These are phyloP conservation scores for Paraconiothyrium sp. DNA, from an alignment of 2,329 filamentous ascomycete genomes.

Conservation along the genomic window DNA sequence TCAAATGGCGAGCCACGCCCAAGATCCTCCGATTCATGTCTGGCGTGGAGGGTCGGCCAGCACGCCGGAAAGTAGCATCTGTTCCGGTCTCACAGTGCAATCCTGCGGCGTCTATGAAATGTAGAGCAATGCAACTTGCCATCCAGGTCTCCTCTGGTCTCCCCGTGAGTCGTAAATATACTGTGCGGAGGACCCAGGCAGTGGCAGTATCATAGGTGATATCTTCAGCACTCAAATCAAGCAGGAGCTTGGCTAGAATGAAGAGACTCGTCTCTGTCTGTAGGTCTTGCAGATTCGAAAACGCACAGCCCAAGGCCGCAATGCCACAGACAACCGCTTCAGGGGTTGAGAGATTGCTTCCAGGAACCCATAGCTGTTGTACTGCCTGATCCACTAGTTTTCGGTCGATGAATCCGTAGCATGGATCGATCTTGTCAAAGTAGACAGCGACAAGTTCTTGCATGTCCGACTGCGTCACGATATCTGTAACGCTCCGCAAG, in stretches of 20 bases:
- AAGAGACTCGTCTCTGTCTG: slow-evolving; percentile 51
- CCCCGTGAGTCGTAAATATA: slow-evolving; percentile 64
- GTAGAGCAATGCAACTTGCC: slow-evolving; percentile 66
- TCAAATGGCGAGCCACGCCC: slow-evolving; percentile 65
- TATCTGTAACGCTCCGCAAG: slow-evolving; percentile 52
- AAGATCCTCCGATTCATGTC: slow-evolving; percentile 58
- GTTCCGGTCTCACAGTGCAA: slow-evolving; percentile 54
- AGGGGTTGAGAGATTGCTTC: slow-evolving; percentile 42
- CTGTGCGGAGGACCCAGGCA: slow-evolving; percentile 63
- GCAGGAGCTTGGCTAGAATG: slow-evolving; percentile 56
- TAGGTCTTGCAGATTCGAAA: slow-evolving; percentile 57
- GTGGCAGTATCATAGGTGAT: slow-evolving; percentile 55
- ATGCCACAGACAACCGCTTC: slow-evolving; percentile 64
- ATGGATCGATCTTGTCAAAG: slow-evolving; percentile 63
- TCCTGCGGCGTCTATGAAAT: slow-evolving; percentile 65
- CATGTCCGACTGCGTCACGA: slow-evolving; percentile 61
- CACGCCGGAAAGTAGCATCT: slow-evolving; percentile 25
- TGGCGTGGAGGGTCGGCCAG: slow-evolving; percentile 31
- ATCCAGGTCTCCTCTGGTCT: slow-evolving; percentile 66
- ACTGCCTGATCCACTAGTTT: slow-evolving; percentile 45
- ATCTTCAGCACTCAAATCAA: slow-evolving; percentile 51
- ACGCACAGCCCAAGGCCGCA: slow-evolving; percentile 64
- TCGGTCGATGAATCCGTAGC: slow-evolving; percentile 62
- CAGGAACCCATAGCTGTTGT: slow-evolving; percentile 46
- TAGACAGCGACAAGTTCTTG: slow-evolving; percentile 57